Conservation (phyloP, 179 eudicot species). For the Spinacia oleracea region DNA sequence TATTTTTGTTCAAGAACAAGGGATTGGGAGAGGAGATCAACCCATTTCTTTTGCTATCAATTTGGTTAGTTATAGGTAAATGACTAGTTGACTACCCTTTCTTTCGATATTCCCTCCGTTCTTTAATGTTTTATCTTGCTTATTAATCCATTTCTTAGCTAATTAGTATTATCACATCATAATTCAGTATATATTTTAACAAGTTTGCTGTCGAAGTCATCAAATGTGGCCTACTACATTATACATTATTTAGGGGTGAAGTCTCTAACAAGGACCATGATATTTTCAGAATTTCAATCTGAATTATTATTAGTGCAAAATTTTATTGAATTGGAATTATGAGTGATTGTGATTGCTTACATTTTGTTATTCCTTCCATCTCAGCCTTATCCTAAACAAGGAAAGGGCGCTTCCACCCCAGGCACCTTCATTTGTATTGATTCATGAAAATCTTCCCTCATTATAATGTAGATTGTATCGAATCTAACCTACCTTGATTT, state of each 20-base stretch:
- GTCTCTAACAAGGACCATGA: background rate
- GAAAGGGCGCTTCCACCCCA: slow-evolving; percentile 11
- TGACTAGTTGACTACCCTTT: slow-evolving; percentile 19
- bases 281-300: background rate
- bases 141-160: no score
- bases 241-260: background rate
- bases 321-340: background rate
- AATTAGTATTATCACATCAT: background rate
- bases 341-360: slow-evolving; percentile 22
- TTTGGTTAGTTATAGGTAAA: slow-evolving; percentile 88
- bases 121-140: no score
- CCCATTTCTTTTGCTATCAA: slow-evolving; percentile 94
- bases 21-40: slow-evolving; percentile 99
- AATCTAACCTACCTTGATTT: background rate
- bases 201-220: background rate
- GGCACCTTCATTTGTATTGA: background rate
- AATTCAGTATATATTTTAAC: background rate
- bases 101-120: background rate
- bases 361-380: slow-evolving; percentile 7
- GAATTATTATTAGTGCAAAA: background rate
- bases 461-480: background rate
- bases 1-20: slow-evolving; percentile 95
- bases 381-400: slow-evolving; percentile 9
- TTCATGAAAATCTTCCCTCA: background rate
- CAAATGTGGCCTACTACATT: background rate